Evolutionary conservation across 371 early-diverging fungal genomes (phyloP).

Genomic region (Mortierella sp.): DNA sequence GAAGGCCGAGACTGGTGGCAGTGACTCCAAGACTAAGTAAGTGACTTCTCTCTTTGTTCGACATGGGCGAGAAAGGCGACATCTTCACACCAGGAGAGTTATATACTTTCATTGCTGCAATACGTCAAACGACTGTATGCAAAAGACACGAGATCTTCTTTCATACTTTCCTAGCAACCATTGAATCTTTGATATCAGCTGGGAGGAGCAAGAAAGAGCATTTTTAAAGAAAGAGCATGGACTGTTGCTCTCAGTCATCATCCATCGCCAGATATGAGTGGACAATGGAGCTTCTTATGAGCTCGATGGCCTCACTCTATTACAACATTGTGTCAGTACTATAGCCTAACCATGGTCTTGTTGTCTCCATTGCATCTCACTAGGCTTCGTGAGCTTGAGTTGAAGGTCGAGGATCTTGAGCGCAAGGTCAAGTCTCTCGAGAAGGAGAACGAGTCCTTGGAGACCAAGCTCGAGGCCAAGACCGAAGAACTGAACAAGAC

Average conservation of each 20-base stretch:
- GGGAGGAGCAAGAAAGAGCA: background rate
- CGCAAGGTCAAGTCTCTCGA: conserved; percentile 32
- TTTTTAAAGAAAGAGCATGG: too few relatives aligned
- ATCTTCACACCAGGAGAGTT: too few relatives aligned
- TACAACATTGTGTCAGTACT: background rate
- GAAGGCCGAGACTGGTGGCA: conserved; percentile 63
- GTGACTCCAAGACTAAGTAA: conserved; percentile 45
- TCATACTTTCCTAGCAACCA: too few relatives aligned
- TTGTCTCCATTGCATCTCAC: background rate
- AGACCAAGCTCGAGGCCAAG: conserved; percentile 19
- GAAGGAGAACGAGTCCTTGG: conserved; percentile 28
- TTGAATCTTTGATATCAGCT: background rate
- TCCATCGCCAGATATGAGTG: background rate
- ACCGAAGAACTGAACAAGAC: conserved; percentile 11
- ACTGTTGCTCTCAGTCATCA: too few relatives aligned
- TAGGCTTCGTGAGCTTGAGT: conserved; percentile 48
- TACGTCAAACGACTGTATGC: too few relatives aligned
- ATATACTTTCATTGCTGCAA: too few relatives aligned
- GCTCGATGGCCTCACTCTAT: too few relatives aligned
- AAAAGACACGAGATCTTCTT: too few relatives aligned
- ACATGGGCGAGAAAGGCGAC: too few relatives aligned
- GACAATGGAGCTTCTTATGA: background rate
- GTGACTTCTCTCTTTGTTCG: conserved; percentile 3
- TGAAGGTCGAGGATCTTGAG: conserved; percentile 47
- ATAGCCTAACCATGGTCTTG: background rate